A percentile compares a stretch with the other conserved stretches of the same genome.
These are phyloP conservation scores for Spergularia azorica DNA, from an alignment of 179 eudicot species.

Conservation along the genomic window DNA sequence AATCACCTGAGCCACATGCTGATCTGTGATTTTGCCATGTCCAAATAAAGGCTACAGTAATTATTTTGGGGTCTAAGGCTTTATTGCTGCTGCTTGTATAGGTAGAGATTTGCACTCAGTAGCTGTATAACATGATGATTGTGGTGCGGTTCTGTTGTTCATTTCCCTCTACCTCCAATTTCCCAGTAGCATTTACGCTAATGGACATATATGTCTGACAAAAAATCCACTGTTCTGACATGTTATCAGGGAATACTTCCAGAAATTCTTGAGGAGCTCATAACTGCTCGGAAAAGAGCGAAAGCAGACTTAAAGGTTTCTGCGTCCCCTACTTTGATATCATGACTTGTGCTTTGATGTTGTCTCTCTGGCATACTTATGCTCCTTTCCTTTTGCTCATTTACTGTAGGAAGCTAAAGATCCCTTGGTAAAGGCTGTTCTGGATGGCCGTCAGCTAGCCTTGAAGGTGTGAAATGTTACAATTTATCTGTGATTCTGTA, in stretches of 20 bases:
- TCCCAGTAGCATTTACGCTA: neutral
- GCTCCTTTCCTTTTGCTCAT: conserved; percentile 8
- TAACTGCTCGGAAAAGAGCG: conserved; percentile 97
- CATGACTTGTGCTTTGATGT: conserved; percentile 13
- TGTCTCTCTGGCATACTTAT: conserved; percentile 4
- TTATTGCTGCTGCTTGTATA: neutral
- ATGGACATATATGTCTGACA: neutral
- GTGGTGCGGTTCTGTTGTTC: conserved; percentile 40
- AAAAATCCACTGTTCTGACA: conserved; percentile 4
- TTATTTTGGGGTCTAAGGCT: too few relatives aligned
- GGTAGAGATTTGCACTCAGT: neutral
- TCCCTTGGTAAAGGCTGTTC: conserved; percentile 94
- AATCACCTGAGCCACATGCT: too few relatives aligned
- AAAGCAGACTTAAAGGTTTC: conserved; percentile 98
- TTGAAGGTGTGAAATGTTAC: conserved; percentile 59
- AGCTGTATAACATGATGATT: neutral
- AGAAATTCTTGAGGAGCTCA: conserved; percentile 97
- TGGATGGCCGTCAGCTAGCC: conserved; percentile 99
- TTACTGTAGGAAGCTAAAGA: conserved; percentile 88
- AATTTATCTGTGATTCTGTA: conserved; percentile 12
- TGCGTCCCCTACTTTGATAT: neutral
- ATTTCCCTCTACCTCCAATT: neutral
- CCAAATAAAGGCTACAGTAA: neutral
- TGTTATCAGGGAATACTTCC: conserved; percentile 94
- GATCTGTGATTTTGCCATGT: neutral